Evolutionary conservation across 257 asterid species (phyloP), one percentile per base, ranked within the genome.

Genomic region (Striga asiatica): DNA sequence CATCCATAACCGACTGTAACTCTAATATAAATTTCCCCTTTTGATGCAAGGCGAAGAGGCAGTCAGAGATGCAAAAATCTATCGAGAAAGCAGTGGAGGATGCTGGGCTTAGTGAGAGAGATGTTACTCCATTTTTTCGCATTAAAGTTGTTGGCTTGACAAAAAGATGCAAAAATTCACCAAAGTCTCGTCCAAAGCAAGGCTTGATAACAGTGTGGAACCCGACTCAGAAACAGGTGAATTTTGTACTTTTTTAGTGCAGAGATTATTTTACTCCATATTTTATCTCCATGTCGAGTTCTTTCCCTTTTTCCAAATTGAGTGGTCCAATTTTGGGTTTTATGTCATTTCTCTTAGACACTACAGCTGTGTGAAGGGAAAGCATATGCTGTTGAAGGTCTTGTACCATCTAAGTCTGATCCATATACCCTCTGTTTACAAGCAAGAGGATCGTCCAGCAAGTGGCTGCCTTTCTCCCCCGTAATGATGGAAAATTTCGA

Each of bases 161-260:
- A 37, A 76, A 62, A 49, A 87, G 69, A 67, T 28, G 68, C 58
- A 68, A n/a, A n/a, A n/a, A 57, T 53, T 57, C 64, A 28, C 71
- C 12, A 50, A 75, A 71, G 50, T 18, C 60, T 65, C 17, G 43
- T 61, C 72, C 71, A 2, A 65, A 43, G 53, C 73, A 69, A 62
- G 99, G 99, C 72, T 62, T 92, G 71, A 78, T 92, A 59, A 88
- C 95, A n/a, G 78, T 92, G 56, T 92, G 99, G 99, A 76, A 76
- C 59, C 99, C 99, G 34, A 84, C 94, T 19, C 87, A 77, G 76
- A 79, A 84, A 50, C 95, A 84, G 95, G 99, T 92, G 61, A 61
- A 32, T 19, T 41, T 17, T 38, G 6, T 13, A 37, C n/a, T 12
- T 35, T 6, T 12, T 37, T 13, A 7, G 37, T 32, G 24, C 42